Evolutionary conservation across 2,329 filamentous ascomycete species (phyloP), one percentile per base, ranked within the genome.

Genomic region (Incumbomyces lentus): DNA sequence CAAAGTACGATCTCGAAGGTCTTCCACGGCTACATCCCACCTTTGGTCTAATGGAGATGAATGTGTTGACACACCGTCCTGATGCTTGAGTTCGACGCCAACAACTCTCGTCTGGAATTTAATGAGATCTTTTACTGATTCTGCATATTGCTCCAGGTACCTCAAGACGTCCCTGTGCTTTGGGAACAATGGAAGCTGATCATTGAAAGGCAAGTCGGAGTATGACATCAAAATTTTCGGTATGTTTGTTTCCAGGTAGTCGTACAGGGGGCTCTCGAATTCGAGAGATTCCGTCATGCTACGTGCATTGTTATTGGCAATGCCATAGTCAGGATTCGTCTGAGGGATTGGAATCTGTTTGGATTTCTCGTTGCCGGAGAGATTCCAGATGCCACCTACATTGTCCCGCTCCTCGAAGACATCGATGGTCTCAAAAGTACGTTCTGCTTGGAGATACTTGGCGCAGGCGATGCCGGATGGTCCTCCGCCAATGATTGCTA

Each of bases 361-460:
- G 43, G 40, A 59, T 16, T 35, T 73, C 49, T 60, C 68, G 51
- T 61, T 70, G 59, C 37, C 65, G 46, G 63, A 72, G 64, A 22
- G 88, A 58, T 87, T 83, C 90, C 90, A 96, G 8, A 92, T 78
- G 2, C 92, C 90, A 48, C 88, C 90, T 6, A 84, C 76, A 40
- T 78, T 73, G 37, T 73, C 69, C 54, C 87, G 81, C 64, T 95
- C 86, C 64, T 96, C 92, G 58, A 84, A 93, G 33, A 95, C 65
- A 49, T 81, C 76, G 49, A 96, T 81, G 26, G 70, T 74, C 11
- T 79, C 67, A 58, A 92, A 92, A 1, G 61, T 70, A 59, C 72
- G 82, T 57, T 84, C 87, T 0, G 83, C 86, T 10, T 76, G 62
- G 14, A 95, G 72, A 59, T 89, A 89, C 72, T 87, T 92, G 44